Evolutionary conservation across 2,329 filamentous ascomycete genomes (phyloP), one percentile per base, ranked within the genome.

Genomic region (Fusarium neocosmosporiellum): DNA sequence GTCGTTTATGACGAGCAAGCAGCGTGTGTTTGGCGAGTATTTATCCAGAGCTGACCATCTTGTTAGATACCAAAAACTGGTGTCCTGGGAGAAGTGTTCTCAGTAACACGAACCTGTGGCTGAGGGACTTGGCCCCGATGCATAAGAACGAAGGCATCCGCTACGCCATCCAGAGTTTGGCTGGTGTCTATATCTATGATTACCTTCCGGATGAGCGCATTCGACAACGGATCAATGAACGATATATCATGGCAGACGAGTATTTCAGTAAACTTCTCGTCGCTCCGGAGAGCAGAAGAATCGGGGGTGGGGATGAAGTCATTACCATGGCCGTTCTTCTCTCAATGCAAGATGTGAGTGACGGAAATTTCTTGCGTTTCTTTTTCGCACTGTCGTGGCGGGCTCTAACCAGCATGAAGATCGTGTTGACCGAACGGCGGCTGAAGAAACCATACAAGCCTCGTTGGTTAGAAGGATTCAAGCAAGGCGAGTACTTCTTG

Each of bases 141-240:
- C 80, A 81, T 24, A 76, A 79, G 27, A 78, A 77, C 29, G 66
- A 73, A 16, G 81, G 81, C 22, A 80, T 84, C 10, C 72, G 77
- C 5, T 75, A 78, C 29, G 83, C 83, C 7, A 83, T 84, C n/a
- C 80, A 83, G 48, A 82, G 82, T 24, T 75, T 84, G 3, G 81
- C 82, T 4, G 82, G 82, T 2, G 80, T 83, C 1, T 84, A 84
- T 33, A 81, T 84, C 7, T 83, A 83, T 63, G 83, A 84, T 63
- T 84, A 84, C 36, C 64, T 80, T 18, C 82, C 82, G 1, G 72
- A 78, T 31, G 77, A 81, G 10, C 67, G 67, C 7, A 73, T 84
- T 14, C 76, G 78, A 18, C 71, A 71, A 11, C 76, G 79, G 14
- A 80, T 83, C 59, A 83, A 83, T 48, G 62, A 78, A 13, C 77